Percentiles rank a stretch among this genome's conserved stretches.
These are phyloP conservation scores for Ormosia semicastrata DNA, from an alignment of 306 rosid species.

Conservation along the genomic window DNA sequence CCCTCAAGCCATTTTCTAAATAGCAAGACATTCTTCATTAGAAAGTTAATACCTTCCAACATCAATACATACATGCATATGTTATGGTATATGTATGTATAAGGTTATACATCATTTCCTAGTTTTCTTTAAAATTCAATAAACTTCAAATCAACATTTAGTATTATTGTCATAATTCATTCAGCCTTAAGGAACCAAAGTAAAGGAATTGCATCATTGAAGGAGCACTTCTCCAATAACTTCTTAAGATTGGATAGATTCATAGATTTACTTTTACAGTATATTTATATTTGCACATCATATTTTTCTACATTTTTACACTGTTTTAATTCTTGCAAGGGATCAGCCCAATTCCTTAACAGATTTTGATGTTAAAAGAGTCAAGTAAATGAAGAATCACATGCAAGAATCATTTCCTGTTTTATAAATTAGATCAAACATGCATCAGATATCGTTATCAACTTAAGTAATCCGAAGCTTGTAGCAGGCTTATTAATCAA, in stretches of 20 bases:
- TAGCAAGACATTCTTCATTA: neutral
- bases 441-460: neutral
- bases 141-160: neutral
- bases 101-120: neutral
- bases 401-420: neutral
- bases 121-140: neutral
- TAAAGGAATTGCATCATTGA: neutral
- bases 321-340: neutral
- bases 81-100: neutral
- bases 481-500: neutral
- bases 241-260: constrained; percentile 9
- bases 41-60: constrained; percentile 6
- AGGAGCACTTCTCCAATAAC: neutral
- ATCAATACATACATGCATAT: neutral
- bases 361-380: neutral
- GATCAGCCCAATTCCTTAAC: neutral
- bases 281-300: neutral
- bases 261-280: neutral
- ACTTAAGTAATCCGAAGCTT: neutral
- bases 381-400: neutral
- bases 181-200: neutral
- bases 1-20: neutral
- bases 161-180: constrained; percentile 1
- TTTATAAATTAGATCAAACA: neutral
- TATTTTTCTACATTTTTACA: neutral